Percentiles rank a stretch among this genome's conserved stretches.
Evolutionary conservation across 768 basidiomycete species (phyloP).

Genomic region (Cantharellus cinnabarinus): DNA sequence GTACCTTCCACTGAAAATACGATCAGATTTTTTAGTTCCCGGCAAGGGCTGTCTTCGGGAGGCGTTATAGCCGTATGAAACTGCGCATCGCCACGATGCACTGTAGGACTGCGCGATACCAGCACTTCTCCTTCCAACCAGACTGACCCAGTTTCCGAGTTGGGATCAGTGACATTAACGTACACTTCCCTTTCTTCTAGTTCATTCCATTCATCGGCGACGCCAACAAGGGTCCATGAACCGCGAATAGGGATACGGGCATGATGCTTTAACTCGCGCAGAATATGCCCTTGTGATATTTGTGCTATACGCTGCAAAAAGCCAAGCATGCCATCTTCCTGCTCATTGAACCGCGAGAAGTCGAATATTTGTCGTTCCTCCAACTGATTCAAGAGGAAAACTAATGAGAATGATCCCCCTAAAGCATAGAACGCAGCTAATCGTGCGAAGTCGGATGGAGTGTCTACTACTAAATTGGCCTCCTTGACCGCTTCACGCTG

Average conservation of each 20-base stretch:
- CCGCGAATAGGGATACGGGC: slow-evolving; percentile 54
- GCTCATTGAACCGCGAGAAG: slow-evolving; percentile 9
- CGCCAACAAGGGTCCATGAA: slow-evolving; percentile 52
- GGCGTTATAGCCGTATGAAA: slow-evolving; percentile 32
- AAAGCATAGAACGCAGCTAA: slow-evolving; percentile 32
- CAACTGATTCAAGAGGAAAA: slow-evolving; percentile 24
- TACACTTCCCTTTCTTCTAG: slow-evolving; percentile 42
- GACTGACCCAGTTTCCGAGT: slow-evolving; percentile 28
- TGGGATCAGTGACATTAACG: slow-evolving; percentile 30
- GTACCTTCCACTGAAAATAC: slow-evolving; percentile 25
- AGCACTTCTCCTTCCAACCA: slow-evolving; percentile 32
- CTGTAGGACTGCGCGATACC: slow-evolving; percentile 44
- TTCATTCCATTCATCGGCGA: slow-evolving; percentile 59
- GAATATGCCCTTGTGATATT: slow-evolving; percentile 39
- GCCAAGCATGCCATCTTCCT: slow-evolving; percentile 8
- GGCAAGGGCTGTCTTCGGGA: slow-evolving; percentile 30
- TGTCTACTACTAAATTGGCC: slow-evolving; percentile 39
- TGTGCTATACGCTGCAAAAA: slow-evolving; percentile 40
- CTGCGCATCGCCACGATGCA: slow-evolving; percentile 30
- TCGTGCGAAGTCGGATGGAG: slow-evolving; percentile 25
- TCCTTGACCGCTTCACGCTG: slow-evolving; percentile 38
- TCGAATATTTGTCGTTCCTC: slow-evolving; percentile 30
- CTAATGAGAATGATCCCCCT: slow-evolving; percentile 28
- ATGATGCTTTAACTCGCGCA: slow-evolving; percentile 54
- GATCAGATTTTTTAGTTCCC: slow-evolving; percentile 29